Evolutionary conservation across 345 rosid genomes (phyloP), one percentile per base, ranked within the genome.

Genomic region (Microcos paniculata): DNA sequence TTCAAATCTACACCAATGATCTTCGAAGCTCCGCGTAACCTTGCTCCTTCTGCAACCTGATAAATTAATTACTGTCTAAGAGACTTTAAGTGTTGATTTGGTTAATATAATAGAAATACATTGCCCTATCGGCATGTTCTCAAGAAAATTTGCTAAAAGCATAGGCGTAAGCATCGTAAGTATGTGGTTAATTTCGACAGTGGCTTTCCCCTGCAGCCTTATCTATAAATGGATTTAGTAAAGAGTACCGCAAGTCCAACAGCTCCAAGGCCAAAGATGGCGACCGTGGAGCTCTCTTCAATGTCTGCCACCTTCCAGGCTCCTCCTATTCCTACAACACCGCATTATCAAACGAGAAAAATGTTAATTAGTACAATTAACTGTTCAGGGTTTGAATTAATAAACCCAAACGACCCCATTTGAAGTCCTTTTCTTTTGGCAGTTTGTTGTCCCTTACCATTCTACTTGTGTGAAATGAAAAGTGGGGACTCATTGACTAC

Each of bases 1-100:
- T 91, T 91, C 79, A 88, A 70, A 79, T 93, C 94, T 21, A 89
- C 90, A 23, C 96, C 96, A 5, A 93, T 79, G 23, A 93, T 88
- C 75, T 74, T 86, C 2, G 91, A 82, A 23, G 96, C 94, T 58
- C 88, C 81, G 16, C 91, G 79, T 2, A 84, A 43, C 71, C 87
- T 87, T 0, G 88, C 92, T 28, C 94, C 94, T 67, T 89, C 91
- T 23, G 92, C 94, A 62, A 87, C 95, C 93, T 90, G 59, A 51
- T 7, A 9, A 35, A 26, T 16, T 51, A 24, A 23, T 7, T 10
- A 12, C 9, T 57, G 3, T 10, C 31, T 9, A 21, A 59, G 52
- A 45, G 23, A 18, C 38, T 31, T 38, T 19, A 55, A 42, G 6
- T 21, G 19, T 53, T 19, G 23, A 3, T 16, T 48, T 48, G 16